A percentile compares a stretch with the other conserved stretches of the same genome.
Conservation (phyloP, 495 filamentous ascomycete species). For the Friedmanniomyces endolithicus region DNA sequence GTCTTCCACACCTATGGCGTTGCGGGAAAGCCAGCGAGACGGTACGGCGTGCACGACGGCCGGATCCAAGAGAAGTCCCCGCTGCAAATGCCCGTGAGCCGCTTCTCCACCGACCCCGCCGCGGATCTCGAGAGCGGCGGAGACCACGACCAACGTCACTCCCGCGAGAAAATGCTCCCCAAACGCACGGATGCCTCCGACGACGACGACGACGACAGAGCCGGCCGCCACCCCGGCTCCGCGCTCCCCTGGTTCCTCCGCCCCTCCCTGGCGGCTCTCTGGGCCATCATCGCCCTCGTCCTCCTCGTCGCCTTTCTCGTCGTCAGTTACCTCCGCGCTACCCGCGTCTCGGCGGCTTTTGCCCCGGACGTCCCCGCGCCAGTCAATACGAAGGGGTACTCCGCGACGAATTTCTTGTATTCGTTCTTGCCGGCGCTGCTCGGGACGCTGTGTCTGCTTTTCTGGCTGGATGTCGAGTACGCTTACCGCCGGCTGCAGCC, state of each 20-base stretch:
- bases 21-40: conserved; percentile 47
- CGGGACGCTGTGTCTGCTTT: conserved; percentile 62
- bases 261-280: conserved; percentile 47
- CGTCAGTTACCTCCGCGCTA: conserved; percentile 63
- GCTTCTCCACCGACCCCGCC: conserved; percentile 15
- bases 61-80: conserved; percentile 27
- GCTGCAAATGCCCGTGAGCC: neutral
- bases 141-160: conserved; percentile 25
- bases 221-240: neutral
- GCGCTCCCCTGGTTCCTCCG: conserved; percentile 66
- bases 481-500: conserved; percentile 63
- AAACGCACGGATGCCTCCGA: neutral
- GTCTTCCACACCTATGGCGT: conserved; percentile 56
- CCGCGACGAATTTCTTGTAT: conserved; percentile 76
- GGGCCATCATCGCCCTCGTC: conserved; percentile 48
- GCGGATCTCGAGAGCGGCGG: conserved; percentile 37
- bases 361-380: conserved; percentile 49
- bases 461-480: conserved; percentile 64
- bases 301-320: conserved; percentile 62
- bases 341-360: conserved; percentile 50
- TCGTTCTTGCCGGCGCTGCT: conserved; percentile 68
- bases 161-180: conserved; percentile 18
- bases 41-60: conserved; percentile 42
- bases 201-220: conserved; percentile 22
- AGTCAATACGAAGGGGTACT: conserved; percentile 55